Base-by-base conservation (phyloP, 139 green algal species). In the Parachlorella kessleri region DNA sequence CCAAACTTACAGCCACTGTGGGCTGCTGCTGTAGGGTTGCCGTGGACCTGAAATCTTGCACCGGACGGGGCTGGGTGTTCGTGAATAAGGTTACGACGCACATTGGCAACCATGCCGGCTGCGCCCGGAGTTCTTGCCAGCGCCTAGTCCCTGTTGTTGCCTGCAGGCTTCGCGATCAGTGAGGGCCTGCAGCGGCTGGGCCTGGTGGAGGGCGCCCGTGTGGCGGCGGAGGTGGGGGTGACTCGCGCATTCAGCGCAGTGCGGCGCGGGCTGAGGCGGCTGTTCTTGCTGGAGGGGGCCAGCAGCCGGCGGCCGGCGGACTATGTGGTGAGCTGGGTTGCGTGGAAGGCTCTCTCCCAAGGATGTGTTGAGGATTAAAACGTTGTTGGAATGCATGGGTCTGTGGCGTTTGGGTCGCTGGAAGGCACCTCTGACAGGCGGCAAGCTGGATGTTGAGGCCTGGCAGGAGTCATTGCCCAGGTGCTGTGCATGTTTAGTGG, bases 161-260 rank as follows among this genome's bases (percentile, higher is more conserved):
- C n/a, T 71, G 54, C 38, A 66, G 37, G 32, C 75, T 39, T 76
- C 81, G 79, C 79, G 32, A 79, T 55, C 32, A 73, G 73, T 23
- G 83, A 64, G 55, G 37, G 26, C 35, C 18, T 4, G 42, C 65
- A 30, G 42, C 35, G 72, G 54, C 74, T 76, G 0, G 90, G 90
- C 21, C 74, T 94, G 33, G 33, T 95, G 18, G 88, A 95, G 74
- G 92, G 96, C 28, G 28, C 83, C 14, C 81, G 86, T n/a, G 66
- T 93, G 42, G 73, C 48, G 1, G 33, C 42, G 1, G 91, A 96
- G 85, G 75, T 93, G 55, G 83, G 28, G 3, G 79, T 95, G 0
- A 89, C 81, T 23, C 53, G 35, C 2, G 64, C 68, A 0, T 96
- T 96, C 73, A 85, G 86, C 1, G 38, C 63, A 1, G 39, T 84